These are phyloP conservation scores for Knoxia roxburghii DNA, from an alignment of 257 asterid species.

Conservation along the genomic window DNA sequence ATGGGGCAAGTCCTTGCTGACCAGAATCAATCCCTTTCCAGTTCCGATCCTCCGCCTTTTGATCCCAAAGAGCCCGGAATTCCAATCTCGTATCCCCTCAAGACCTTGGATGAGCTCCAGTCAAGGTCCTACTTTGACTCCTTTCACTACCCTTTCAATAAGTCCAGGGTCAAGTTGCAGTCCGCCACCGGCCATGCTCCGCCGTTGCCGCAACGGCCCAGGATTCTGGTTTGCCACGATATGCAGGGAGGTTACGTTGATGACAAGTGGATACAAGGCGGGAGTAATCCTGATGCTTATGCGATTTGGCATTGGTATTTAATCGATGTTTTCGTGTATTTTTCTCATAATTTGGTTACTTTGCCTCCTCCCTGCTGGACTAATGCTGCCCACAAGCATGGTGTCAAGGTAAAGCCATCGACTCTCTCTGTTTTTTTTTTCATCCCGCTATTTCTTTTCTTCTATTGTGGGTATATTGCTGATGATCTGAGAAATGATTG, in stretches of 20 bases:
- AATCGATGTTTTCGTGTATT: slow-evolving; percentile 87
- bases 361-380: slow-evolving; percentile 96
- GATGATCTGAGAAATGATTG: too few species aligned
- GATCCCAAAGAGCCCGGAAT: slow-evolving; percentile 52
- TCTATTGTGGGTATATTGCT: too few species aligned
- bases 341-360: slow-evolving; percentile 79
- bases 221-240: slow-evolving; percentile 89
- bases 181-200: slow-evolving; percentile 14
- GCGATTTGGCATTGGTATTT: slow-evolving; percentile 95
- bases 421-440: background rate
- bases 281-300: slow-evolving; percentile 61
- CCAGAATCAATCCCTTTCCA: background rate
- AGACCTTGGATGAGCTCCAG: slow-evolving; percentile 71
- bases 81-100: slow-evolving; percentile 78
- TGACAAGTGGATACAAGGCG: slow-evolving; percentile 82
- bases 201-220: slow-evolving; percentile 46
- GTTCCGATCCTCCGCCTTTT: slow-evolving; percentile 47
- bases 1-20: background rate
- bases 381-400: slow-evolving; percentile 80
- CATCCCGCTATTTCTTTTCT: background rate
- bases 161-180: slow-evolving; percentile 44
- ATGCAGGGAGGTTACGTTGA: slow-evolving; percentile 85
- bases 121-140: slow-evolving; percentile 70
- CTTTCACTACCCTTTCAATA: slow-evolving; percentile 71
- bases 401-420: slow-evolving; percentile 61